Percentiles rank a stretch among this genome's conserved stretches.
Evolutionary conservation across 805 yeast genomes (phyloP).

Genomic region (Ogataea paraovalis): DNA sequence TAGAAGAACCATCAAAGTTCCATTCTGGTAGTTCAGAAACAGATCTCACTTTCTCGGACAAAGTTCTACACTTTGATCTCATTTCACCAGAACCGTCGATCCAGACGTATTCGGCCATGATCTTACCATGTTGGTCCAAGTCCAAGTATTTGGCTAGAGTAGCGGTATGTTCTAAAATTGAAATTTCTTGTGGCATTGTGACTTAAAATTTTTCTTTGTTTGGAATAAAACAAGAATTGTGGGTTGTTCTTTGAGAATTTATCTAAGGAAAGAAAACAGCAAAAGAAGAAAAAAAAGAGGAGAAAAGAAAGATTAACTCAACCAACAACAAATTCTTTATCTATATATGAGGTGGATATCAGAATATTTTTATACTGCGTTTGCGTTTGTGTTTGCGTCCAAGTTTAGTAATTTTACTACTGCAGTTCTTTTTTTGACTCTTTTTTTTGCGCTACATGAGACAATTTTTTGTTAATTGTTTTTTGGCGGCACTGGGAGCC

Average conservation of each 20-base stretch:
- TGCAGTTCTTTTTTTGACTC: background rate
- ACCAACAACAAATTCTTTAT: background rate
- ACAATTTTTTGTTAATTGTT: background rate
- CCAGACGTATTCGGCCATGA: conserved; percentile 98
- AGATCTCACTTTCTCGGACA: conserved; percentile 60
- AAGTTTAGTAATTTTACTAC: background rate
- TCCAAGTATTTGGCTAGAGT: conserved; percentile 79
- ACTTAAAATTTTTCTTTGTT: background rate
- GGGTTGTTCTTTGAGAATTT: conserved; percentile 1
- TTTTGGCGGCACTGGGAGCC: too few species aligned
- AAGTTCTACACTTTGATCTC: conserved; percentile 93
- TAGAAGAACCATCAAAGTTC: conserved; percentile 99
- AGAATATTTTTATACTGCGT: conserved; percentile 11
- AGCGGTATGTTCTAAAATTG: conserved; percentile 62
- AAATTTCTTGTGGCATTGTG: conserved; percentile 23
- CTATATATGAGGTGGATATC: conserved; percentile 10
- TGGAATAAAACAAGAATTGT: background rate
- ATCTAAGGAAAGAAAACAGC: conserved; percentile 2
- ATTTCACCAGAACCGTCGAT: conserved; percentile 87
- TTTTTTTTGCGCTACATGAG: background rate
- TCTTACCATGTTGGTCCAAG: conserved; percentile 78
- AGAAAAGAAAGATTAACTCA: background rate
- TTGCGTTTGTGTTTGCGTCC: too few species aligned
- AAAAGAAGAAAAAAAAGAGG: conserved; percentile 1
- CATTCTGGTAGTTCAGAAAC: conserved; percentile 94